Base-by-base conservation (phyloP, 331 rosid genomes). In the Malus hybrid region DNA sequence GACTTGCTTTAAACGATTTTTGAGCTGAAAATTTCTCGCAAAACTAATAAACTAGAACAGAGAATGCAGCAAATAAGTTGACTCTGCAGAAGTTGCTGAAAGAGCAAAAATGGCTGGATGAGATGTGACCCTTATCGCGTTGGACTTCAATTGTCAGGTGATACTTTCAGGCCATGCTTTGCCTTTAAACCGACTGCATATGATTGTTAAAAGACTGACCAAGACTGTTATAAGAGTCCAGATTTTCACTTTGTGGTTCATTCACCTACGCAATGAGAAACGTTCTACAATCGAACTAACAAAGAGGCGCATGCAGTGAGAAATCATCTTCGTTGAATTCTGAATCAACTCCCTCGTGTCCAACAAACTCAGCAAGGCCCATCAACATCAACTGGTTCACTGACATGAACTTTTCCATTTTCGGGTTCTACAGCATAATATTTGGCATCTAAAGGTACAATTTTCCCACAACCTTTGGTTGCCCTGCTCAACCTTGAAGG, bases 341-440 rank as follows among this genome's bases (percentile, higher is more conserved):
- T 4, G 71, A 75, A 77, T 83, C 87, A 79, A 88, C 67, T 36
- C 86, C 86, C 62, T 84, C 89, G 24, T 77, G 85, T 46, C 89
- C 90, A 52, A 84, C 89, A 75, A 86, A 88, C 71, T 84, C 90
- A 76, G 70, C 77, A 13, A 88, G 85, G 54, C 89, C 93, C 75
- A 86, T 69, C 82, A 88, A 27, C 73, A 29, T 72, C 13, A 11
- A 22, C 50, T 2, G 12, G 28, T 66, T 66, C 67, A 59, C 1
- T 11, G 16, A 24, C 33, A 24, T 1, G 9, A 11, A 5, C 65
- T 60, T 24, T 15, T 22, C 67, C 4, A 29, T 28, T 14, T 27
- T 63, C 9, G 11, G 36, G 22, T 29, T 28, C 67, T 29, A 31
- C 20, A 63, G 20, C 36, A 63, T 15, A 19, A 28, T 29, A 9